phyloP scores from a whole-genome alignment of 169 alveolate species.

The Plasmodium ovale region DNA sequence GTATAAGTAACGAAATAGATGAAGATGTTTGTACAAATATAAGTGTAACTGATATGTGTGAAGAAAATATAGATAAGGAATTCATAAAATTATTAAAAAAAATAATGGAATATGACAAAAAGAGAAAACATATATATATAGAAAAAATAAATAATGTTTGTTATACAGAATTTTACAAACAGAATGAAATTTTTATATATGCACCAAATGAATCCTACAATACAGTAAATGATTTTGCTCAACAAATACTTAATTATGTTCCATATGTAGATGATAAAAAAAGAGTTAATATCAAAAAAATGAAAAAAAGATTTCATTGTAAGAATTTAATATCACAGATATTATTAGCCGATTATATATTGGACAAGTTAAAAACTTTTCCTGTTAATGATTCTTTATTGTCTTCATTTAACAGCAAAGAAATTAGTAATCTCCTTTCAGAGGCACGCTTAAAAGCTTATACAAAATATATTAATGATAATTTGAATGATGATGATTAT shows the following conservation, averaged over 20 bases:
- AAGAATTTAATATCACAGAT: conserved; percentile 58
- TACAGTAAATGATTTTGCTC: conserved; percentile 54
- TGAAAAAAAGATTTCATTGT: conserved; percentile 25
- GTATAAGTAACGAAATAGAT: conserved; percentile 21
- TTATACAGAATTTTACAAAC: neutral
- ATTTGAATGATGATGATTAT: conserved; percentile 19
- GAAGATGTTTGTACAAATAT: conserved; percentile 2
- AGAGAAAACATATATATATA: conserved; percentile 24
- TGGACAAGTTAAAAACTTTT: conserved; percentile 50
- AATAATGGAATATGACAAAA: conserved; percentile 72
- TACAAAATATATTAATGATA: conserved; percentile 35
- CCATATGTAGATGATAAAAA: conserved; percentile 75
- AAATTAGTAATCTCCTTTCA: conserved; percentile 6
- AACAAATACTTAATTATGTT: conserved; percentile 60
- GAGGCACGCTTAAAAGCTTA: conserved; percentile 58
- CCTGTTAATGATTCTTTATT: conserved; percentile 22
- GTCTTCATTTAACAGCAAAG: conserved; percentile 12
- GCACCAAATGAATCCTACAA: conserved; percentile 64
- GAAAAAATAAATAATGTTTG: conserved; percentile 23
- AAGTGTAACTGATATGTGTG: conserved; percentile 9
- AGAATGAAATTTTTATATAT: conserved; percentile 40
- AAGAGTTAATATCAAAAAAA: conserved; percentile 32
- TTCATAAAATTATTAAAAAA: conserved; percentile 48
- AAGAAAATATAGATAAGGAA: conserved; percentile 51
- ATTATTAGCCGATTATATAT: conserved; percentile 66